Conservation (phyloP, 768 basidiomycete genomes). For the Lactarius sp. region DNA sequence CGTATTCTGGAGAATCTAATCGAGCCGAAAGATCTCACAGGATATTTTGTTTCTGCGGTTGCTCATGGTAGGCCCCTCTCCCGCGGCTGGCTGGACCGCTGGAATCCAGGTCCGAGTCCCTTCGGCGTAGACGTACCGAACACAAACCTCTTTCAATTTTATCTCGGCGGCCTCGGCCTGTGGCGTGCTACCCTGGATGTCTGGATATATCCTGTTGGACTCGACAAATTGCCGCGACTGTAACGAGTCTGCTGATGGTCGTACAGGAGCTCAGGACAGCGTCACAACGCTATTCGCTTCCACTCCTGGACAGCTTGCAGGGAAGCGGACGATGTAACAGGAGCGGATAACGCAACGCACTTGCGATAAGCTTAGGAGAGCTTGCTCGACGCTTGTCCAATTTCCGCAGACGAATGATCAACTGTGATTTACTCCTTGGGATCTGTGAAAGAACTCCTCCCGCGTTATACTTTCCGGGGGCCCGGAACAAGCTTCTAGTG, state of each 20-base stretch:
- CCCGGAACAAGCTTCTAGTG: neutral
- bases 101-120: neutral
- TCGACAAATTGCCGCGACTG: neutral
- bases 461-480: neutral
- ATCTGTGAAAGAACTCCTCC: neutral
- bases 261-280: neutral
- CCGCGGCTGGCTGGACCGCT: neutral
- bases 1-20: neutral
- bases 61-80: neutral
- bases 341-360: neutral
- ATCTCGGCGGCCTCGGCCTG: neutral
- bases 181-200: neutral
- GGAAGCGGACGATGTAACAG: no score
- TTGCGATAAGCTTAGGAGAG: neutral
- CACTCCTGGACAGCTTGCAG: neutral
- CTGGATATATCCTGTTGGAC: neutral
- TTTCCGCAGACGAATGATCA: neutral
- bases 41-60: neutral
- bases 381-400: neutral
- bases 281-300: neutral
- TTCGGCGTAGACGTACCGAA: neutral
- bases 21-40: neutral
- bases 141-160: neutral
- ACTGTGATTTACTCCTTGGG: neutral
- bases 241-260: neutral